A percentile compares a stretch with the other conserved stretches of the same genome.
Conservation (phyloP, 192 early-diverging fungal species). For the Powellomyces hirtus region DNA sequence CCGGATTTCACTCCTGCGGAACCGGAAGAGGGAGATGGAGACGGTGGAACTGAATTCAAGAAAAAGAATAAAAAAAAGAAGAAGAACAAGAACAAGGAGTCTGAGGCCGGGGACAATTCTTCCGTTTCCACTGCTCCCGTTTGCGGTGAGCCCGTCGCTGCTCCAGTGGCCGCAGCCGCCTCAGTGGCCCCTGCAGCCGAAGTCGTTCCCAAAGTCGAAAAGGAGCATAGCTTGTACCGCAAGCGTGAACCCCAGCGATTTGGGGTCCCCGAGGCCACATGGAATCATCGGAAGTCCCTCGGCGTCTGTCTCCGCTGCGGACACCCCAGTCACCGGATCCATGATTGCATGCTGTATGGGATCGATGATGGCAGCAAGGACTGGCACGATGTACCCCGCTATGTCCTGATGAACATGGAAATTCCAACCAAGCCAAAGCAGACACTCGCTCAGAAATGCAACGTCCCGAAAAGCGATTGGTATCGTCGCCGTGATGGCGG, state of each 20-base stretch:
- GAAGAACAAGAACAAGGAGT: neutral
- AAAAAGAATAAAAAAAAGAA: no score
- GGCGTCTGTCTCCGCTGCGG: constrained; percentile 21
- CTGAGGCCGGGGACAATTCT: neutral
- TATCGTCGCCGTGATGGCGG: neutral
- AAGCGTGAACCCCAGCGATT: neutral
- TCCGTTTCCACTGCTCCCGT: no score
- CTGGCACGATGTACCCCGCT: constrained; percentile 6
- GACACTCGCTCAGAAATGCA: neutral
- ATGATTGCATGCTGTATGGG: constrained; percentile 10
- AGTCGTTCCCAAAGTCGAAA: neutral
- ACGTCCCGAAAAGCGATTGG: constrained; percentile 1
- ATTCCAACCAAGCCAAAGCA: constrained; percentile 12
- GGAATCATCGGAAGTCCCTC: constrained; percentile 6
- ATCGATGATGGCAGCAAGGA: neutral
- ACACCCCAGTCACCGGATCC: constrained; percentile 14
- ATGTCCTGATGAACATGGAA: constrained; percentile 2
- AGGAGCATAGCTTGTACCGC: constrained; percentile 6
- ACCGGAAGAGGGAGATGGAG: no score
- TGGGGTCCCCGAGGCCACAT: neutral
- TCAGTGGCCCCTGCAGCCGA: neutral
- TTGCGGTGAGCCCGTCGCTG: no score
- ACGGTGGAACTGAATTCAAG: no score
- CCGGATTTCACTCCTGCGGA: no score
- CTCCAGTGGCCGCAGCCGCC: neutral